Evolutionary conservation across 805 yeast species (phyloP).

Genomic region (Myxozyma kluyveri): DNA sequence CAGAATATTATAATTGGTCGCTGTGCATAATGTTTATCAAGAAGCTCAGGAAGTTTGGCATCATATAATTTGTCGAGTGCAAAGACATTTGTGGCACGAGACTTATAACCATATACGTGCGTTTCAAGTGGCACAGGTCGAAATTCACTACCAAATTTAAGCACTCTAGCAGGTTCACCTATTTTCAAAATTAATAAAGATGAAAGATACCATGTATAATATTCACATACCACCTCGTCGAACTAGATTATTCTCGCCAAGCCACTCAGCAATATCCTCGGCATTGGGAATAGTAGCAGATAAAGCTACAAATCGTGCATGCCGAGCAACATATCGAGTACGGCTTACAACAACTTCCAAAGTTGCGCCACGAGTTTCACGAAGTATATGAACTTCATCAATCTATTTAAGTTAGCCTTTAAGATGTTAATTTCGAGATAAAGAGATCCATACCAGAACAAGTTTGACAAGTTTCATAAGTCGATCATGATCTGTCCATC

Average conservation of each 20-base stretch:
- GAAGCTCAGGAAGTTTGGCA: conserved; percentile 36
- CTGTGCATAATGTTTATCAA: conserved; percentile 41
- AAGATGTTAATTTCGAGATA: conserved; percentile 67
- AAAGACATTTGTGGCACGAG: conserved; percentile 45
- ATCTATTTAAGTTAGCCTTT: conserved; percentile 59
- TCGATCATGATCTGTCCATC: conserved; percentile 45
- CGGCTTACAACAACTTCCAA: conserved; percentile 50
- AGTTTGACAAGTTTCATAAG: conserved; percentile 46
- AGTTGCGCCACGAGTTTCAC: conserved; percentile 49
- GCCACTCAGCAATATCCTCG: conserved; percentile 49
- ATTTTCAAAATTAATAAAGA: conserved; percentile 2
- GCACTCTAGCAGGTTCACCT: conserved; percentile 39
- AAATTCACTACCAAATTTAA: conserved; percentile 49
- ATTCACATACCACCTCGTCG: background rate
- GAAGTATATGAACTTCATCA: conserved; percentile 50
- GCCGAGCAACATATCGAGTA: conserved; percentile 43
- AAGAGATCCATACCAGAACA: conserved; percentile 47
- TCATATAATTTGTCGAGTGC: conserved; percentile 49
- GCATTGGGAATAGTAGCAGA: conserved; percentile 58
- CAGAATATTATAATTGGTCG: conserved; percentile 54
- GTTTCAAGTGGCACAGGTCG: conserved; percentile 47
- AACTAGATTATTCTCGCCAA: conserved; percentile 33
- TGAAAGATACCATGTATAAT: background rate
- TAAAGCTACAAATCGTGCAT: conserved; percentile 46
- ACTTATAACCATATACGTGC: conserved; percentile 46